Conservation (phyloP, 1,284 basidiomycete genomes). For the Fistulina hepatica region DNA sequence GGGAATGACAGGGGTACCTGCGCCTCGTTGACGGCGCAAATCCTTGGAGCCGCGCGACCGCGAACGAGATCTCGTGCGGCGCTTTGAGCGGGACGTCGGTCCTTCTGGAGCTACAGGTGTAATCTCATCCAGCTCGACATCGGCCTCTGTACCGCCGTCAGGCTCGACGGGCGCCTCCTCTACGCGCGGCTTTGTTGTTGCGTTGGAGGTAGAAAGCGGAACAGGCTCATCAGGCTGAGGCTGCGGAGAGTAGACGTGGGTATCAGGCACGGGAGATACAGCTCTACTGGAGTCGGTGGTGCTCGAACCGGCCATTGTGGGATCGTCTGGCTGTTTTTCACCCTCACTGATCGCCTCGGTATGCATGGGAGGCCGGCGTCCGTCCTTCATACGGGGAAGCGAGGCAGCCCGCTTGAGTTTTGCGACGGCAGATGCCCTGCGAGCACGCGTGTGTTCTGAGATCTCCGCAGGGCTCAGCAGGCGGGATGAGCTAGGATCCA, state of each 20-base stretch:
- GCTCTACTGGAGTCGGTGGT: no score
- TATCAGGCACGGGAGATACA: no score
- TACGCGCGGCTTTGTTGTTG: conserved; percentile 9
- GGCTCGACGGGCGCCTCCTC: conserved; percentile 19
- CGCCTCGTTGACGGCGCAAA: no score
- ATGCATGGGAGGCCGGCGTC: conserved; percentile 74
- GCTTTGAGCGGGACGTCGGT: conserved; percentile 36
- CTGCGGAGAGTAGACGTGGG: conserved; percentile 5
- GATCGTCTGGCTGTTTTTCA: conserved; percentile 38
- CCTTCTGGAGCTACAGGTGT: conserved; percentile 21
- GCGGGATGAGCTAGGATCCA: no score
- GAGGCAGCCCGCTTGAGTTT: conserved; percentile 85
- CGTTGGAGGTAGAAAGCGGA: not conserved
- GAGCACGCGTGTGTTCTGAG: no score
- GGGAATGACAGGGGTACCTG: no score
- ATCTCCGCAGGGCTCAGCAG: no score
- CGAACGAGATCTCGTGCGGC: conserved; percentile 65
- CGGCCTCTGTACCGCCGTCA: conserved; percentile 20
- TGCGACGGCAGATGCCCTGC: conserved; percentile 76
- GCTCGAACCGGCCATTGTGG: conserved; percentile 1
- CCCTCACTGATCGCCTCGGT: conserved; percentile 68
- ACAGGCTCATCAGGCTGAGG: conserved; percentile 16
- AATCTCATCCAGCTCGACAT: conserved; percentile 19
- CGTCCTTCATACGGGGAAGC: conserved; percentile 79
- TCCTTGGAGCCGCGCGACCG: conserved; percentile 67